Percentiles rank a stretch among this genome's conserved stretches.
Evolutionary conservation across 169 alveolate genomes (phyloP).

Genomic region (Cystoisospora suis): DNA sequence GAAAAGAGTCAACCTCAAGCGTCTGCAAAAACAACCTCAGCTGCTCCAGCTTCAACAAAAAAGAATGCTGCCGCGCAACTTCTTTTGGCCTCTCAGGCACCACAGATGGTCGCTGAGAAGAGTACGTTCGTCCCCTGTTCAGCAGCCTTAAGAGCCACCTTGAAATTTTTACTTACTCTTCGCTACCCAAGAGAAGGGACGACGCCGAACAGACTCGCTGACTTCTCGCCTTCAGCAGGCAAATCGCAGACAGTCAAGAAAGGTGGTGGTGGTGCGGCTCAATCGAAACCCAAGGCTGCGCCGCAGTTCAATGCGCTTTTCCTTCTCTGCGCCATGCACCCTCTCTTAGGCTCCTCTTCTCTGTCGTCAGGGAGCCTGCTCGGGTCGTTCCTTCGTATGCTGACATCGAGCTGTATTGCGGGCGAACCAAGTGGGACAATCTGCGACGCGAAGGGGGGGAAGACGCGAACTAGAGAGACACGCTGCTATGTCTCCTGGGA

Average conservation of each 20-base stretch:
- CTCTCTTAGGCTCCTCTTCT: background rate
- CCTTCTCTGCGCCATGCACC: conserved; percentile 51
- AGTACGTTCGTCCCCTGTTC: too few relatives aligned
- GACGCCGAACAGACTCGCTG: background rate
- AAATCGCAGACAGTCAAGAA: background rate
- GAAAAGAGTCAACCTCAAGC: background rate
- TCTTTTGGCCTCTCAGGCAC: too few relatives aligned
- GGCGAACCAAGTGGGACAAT: background rate
- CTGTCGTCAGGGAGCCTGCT: background rate
- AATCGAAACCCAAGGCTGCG: conserved; percentile 18
- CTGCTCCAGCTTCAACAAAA: background rate
- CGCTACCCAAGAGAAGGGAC: background rate
- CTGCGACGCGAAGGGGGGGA: background rate
- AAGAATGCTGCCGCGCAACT: background rate
- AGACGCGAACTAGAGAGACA: background rate
- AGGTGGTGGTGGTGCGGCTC: background rate
- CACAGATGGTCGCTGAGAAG: too few relatives aligned
- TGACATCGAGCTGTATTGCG: background rate
- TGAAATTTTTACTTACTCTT: background rate
- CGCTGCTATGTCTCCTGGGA: conserved; percentile 14
- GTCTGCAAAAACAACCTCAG: too few relatives aligned
- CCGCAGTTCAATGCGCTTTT: conserved; percentile 48
- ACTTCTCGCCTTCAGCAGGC: background rate
- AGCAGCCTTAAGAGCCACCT: background rate
- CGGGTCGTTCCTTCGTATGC: background rate